Conservation (phyloP, 345 rosid species). For the Melaleuca quinquenervia region DNA sequence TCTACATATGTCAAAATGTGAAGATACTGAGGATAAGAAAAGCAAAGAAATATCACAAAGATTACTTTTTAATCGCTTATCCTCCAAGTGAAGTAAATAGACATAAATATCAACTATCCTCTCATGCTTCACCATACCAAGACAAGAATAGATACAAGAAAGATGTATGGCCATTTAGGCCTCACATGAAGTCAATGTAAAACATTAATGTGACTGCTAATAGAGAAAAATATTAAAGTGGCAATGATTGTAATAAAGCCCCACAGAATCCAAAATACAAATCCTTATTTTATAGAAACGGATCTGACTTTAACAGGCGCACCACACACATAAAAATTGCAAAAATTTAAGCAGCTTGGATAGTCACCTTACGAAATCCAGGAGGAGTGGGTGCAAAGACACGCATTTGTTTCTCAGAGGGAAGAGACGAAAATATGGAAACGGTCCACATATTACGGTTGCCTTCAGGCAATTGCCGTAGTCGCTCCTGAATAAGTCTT, state of each 20-base stretch:
- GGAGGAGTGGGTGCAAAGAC: conserved; percentile 59
- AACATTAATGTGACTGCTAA: background rate
- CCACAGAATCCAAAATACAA: background rate
- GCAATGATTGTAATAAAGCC: background rate
- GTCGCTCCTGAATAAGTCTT: conserved; percentile 53
- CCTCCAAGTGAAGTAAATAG: background rate
- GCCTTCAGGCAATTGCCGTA: conserved; percentile 54
- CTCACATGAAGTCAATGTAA: background rate
- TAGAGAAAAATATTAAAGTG: background rate
- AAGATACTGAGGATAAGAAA: background rate
- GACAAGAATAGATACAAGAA: background rate
- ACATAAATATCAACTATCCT: background rate
- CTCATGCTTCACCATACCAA: background rate
- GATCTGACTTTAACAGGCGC: background rate
- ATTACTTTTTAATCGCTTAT: background rate
- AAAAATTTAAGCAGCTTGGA: background rate
- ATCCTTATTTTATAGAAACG: background rate
- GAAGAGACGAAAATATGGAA: conserved; percentile 81
- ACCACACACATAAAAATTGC: background rate
- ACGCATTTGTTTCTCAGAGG: conserved; percentile 81
- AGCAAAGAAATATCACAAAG: background rate
- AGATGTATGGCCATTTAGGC: background rate
- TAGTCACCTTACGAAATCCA: conserved; percentile 72
- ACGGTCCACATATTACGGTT: conserved; percentile 38
- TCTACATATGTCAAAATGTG: background rate